phyloP scores from a whole-genome alignment of 306 rosid genomes.

The Cucurbita moschata region DNA sequence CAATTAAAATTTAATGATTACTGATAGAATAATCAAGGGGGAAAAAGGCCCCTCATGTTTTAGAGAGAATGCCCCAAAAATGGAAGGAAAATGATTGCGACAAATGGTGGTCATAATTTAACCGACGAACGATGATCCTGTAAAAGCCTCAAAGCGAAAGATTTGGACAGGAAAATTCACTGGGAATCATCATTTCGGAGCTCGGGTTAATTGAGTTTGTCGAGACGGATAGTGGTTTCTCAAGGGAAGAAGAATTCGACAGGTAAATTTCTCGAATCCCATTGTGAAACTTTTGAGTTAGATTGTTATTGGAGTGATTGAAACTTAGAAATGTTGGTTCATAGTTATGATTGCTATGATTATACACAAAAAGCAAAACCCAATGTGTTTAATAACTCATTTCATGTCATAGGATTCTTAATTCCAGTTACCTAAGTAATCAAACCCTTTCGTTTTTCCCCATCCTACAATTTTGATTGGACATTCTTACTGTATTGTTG shows the following conservation, averaged over 20 bases:
- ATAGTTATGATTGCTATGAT: conserved; percentile 3
- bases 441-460: background rate
- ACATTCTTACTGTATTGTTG: background rate
- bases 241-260: background rate
- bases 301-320: conserved; percentile 7
- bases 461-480: background rate
- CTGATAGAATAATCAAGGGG: background rate
- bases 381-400: background rate
- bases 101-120: conserved; percentile 8
- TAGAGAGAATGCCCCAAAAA: background rate
- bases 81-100: conserved; percentile 6
- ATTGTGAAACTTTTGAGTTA: background rate
- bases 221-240: background rate
- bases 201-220: conserved; percentile 3
- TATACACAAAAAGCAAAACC: conserved; percentile 3
- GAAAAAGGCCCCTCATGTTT: background rate
- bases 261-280: background rate
- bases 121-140: background rate
- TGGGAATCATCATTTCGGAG: background rate
- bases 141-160: background rate
- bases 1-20: background rate
- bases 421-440: background rate
- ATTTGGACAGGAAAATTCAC: background rate
- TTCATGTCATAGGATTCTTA: conserved; percentile 2
- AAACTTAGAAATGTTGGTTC: background rate